Evolutionary conservation across 352 stramenopile genomes (phyloP).

Genomic region (Phytophthora crassamura): DNA sequence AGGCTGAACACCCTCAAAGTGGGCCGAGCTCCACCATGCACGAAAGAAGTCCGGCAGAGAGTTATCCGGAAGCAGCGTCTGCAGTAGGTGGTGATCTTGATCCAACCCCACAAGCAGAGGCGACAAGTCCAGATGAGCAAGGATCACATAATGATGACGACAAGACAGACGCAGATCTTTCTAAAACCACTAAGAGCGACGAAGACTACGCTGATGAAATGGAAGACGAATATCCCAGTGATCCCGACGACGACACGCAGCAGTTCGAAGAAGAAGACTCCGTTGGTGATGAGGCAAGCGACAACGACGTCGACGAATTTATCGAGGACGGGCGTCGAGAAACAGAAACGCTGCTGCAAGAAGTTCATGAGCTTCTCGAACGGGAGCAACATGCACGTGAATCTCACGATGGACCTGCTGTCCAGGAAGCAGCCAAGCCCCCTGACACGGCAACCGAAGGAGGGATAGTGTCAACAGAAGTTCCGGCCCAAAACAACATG

Average conservation of each 20-base stretch:
- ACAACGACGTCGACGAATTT: slow-evolving; percentile 29
- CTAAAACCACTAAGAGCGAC: slow-evolving; percentile 11
- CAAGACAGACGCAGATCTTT: background rate
- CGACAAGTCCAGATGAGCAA: slow-evolving; percentile 1
- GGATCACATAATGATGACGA: background rate
- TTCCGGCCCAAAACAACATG: background rate
- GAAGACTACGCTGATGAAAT: slow-evolving; percentile 29
- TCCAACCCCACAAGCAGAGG: background rate
- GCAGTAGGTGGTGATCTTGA: background rate
- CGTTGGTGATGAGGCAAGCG: background rate
- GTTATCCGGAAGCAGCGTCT: background rate
- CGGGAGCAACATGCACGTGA: slow-evolving; percentile 22
- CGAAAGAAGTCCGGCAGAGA: background rate
- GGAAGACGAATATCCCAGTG: slow-evolving; percentile 25
- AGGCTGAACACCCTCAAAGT: slow-evolving; percentile 3
- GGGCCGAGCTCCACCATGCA: background rate
- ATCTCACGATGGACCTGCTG: background rate
- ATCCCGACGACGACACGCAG: slow-evolving; percentile 5
- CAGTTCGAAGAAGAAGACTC: slow-evolving; percentile 6
- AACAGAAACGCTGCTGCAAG: slow-evolving; percentile 47
- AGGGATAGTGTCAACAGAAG: background rate
- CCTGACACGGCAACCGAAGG: background rate
- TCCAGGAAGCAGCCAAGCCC: background rate
- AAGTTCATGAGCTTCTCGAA: slow-evolving; percentile 47
- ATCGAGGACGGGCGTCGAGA: slow-evolving; percentile 37